These are phyloP conservation scores for Discostella stelligeroides DNA, from an alignment of 108 stramenopile genomes.

Conservation along the genomic window DNA sequence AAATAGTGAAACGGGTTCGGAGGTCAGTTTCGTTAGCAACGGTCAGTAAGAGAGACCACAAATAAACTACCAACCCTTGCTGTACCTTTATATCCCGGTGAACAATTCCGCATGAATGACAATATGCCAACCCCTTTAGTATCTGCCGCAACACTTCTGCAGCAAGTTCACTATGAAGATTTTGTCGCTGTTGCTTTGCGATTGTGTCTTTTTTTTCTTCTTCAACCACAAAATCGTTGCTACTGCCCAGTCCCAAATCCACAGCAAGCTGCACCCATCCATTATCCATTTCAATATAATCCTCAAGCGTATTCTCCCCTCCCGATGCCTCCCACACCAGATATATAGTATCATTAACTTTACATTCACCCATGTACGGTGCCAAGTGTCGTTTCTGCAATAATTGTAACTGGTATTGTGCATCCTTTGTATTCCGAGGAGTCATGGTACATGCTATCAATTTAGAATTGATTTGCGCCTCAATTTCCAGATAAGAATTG, in stretches of 20 bases:
- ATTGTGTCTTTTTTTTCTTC: neutral
- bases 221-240: neutral
- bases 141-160: slow-evolving; percentile 37
- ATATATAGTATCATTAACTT: slow-evolving; percentile 19
- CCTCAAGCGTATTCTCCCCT: slow-evolving; percentile 40
- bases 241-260: slow-evolving; percentile 37
- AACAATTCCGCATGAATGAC: slow-evolving; percentile 40
- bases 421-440: neutral
- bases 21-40: too few species aligned
- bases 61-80: neutral
- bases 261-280: slow-evolving; percentile 34
- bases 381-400: slow-evolving; percentile 21
- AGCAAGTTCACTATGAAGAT: slow-evolving; percentile 25
- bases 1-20: neutral
- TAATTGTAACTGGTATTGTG: too few species aligned
- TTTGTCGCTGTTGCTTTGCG: neutral
- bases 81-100: slow-evolving; percentile 42
- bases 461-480: slow-evolving; percentile 36
- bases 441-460: slow-evolving; percentile 4
- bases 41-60: neutral
- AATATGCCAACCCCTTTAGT: slow-evolving; percentile 40
- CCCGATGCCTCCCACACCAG: slow-evolving; percentile 42
- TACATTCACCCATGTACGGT: slow-evolving; percentile 38
- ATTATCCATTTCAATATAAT: slow-evolving; percentile 39
- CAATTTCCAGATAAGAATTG: slow-evolving; percentile 38